Evolutionary conservation across 2,329 filamentous ascomycete species (phyloP), one percentile per base, ranked within the genome.

Genomic region (Ceratocystis destructans): DNA sequence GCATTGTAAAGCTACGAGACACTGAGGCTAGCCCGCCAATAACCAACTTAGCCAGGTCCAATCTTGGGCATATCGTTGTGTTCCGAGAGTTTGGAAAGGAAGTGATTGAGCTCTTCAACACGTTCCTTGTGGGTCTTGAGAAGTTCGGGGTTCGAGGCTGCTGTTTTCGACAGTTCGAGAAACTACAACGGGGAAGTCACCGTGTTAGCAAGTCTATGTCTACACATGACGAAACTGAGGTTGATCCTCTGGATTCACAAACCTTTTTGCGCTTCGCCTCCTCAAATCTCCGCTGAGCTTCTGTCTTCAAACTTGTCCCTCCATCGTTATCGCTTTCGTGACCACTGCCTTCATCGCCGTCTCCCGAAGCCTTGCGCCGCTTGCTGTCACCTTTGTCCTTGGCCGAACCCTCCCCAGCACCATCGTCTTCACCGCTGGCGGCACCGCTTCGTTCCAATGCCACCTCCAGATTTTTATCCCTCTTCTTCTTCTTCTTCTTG

Each of bases 41-140:
- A 12, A 12, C 10, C 3, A 12, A 41, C 10, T 41, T 41, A 41
- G 48, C 83, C 83, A 0, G 83, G 83, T 10, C 83, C 83, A 66
- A 85, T 85, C 77, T 84, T 85, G 71, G 83, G 83, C 92, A 99
- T 99, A 74, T 99, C 94, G 76, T 99, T 93, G 77, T 99, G 94
- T 77, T 99, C 94, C 77, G 90, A 96, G 72, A 99, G 77, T 70
- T 87, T 88, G 70, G 90, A 94, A 45, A 99, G 79, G 75, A 97
- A 96, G 69, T 89, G 90, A 75, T 99, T 99, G 71, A 97, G 79
- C 74, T 96, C 91, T 75, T 97, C 92, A 55, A 99, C 93, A 10
- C 90, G 86, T 78, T 99, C 89, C 75, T 97, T 97, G 76, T 99
- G 94, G 37, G 92, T 96, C 80, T 96, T 97, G 70, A 93, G 84